phyloP scores from a whole-genome alignment of 2,329 filamentous ascomycete species.

The Cladorrhinum sp. region DNA sequence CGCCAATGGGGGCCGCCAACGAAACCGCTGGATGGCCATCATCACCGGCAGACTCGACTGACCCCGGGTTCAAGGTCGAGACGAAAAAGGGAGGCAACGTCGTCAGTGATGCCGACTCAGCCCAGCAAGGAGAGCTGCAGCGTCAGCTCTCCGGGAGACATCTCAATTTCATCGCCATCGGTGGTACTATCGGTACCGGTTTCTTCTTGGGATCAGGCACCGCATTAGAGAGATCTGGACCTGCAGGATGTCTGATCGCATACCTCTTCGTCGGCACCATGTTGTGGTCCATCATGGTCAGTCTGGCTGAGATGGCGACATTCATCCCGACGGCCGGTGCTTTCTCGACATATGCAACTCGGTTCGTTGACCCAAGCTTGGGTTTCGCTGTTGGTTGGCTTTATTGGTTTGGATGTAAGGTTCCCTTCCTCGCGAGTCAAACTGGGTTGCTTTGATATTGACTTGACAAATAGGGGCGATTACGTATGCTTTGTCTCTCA shows the following conservation, averaged over 20 bases:
- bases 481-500: constrained; percentile 71
- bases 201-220: constrained; percentile 67
- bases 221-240: constrained; percentile 61
- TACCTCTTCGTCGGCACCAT: constrained; percentile 69
- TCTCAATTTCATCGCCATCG: constrained; percentile 50
- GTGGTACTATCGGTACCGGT: constrained; percentile 68
- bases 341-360: constrained; percentile 72
- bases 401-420: constrained; percentile 71
- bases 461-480: constrained; percentile 46
- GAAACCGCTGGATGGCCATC: neutral
- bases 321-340: constrained; percentile 74
- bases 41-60: constrained; percentile 3
- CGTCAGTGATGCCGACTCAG: constrained; percentile 16
- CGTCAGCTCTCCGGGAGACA: constrained; percentile 35
- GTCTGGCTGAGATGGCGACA: constrained; percentile 70
- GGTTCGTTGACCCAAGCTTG: constrained; percentile 63
- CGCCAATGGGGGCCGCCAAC: neutral
- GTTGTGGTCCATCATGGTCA: constrained; percentile 72
- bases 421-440: neutral
- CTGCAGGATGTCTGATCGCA: constrained; percentile 64
- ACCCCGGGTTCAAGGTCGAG: constrained; percentile 6
- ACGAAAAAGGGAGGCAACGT: constrained; percentile 7
- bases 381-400: constrained; percentile 69
- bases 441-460: neutral
- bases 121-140: constrained; percentile 23